phyloP scores from a whole-genome alignment of 2,329 filamentous ascomycete species.

The Chrysosporium keratinophilum region DNA sequence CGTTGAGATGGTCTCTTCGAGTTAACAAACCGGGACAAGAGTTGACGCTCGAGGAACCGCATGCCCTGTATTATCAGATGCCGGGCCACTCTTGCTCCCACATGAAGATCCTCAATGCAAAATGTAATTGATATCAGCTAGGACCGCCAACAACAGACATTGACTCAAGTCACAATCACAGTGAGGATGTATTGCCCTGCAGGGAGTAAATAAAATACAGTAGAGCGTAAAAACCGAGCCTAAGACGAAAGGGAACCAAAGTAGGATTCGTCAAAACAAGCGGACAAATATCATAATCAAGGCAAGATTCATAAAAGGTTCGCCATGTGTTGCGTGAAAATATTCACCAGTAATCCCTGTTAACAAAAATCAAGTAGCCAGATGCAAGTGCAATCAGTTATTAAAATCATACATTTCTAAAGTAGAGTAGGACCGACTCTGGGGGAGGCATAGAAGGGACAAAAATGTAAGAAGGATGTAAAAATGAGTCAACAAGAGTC shows the following conservation, averaged over 20 bases:
- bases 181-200: no score
- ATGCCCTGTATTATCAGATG: no score
- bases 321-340: neutral
- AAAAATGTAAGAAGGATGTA: neutral
- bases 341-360: neutral
- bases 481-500: neutral
- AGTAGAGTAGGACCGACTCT: neutral
- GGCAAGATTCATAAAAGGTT: neutral
- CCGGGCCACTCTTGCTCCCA: no score
- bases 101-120: no score
- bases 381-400: neutral
- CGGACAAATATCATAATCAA: neutral
- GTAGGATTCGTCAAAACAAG: neutral
- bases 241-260: neutral
- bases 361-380: neutral
- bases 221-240: neutral
- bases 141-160: no score
- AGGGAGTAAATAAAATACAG: no score
- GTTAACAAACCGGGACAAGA: no score
- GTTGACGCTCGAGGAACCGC: no score
- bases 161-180: no score
- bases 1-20: no score
- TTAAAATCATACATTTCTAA: constrained; percentile 4
- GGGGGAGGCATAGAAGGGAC: neutral
- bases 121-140: no score